A percentile compares a stretch with the other conserved stretches of the same genome.
Conservation (phyloP, 106 monocot species). For the Dendrobium catenatum region DNA sequence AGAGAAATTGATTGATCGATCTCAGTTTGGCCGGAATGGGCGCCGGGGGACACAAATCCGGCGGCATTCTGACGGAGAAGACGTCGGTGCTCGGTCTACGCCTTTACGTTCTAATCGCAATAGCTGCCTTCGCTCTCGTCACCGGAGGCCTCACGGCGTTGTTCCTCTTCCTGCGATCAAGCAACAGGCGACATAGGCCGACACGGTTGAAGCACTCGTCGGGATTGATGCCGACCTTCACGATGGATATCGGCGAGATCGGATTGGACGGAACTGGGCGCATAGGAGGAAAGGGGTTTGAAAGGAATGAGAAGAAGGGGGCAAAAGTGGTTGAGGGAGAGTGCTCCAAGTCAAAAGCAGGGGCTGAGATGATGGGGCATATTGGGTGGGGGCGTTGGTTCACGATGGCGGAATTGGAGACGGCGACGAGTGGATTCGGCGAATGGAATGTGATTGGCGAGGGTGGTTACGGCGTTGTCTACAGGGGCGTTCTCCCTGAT, state of each 20-base stretch:
- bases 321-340: background rate
- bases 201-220: constrained; percentile 15
- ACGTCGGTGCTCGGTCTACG: constrained; percentile 27
- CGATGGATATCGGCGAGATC: constrained; percentile 1
- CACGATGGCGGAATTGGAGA: constrained; percentile 49
- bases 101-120: constrained; percentile 18
- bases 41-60: background rate
- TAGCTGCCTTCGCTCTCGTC: constrained; percentile 19
- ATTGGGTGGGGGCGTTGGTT: constrained; percentile 86
- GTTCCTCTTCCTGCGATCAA: constrained; percentile 11
- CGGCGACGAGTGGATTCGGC: constrained; percentile 50
- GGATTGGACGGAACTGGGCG: background rate
- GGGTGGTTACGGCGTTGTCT: constrained; percentile 84
- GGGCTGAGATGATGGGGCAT: constrained; percentile 29
- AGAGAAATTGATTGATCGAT: background rate
- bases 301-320: constrained; percentile 2
- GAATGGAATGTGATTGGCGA: constrained; percentile 70
- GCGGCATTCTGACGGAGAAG: constrained; percentile 6
- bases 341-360: background rate
- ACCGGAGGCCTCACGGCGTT: constrained; percentile 3
- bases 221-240: background rate
- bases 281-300: constrained; percentile 4
- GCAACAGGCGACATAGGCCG: background rate
- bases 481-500: constrained; percentile 62
- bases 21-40: background rate